Evolutionary conservation across 148 eudicot genomes (phyloP), one percentile per base, ranked within the genome.

Genomic region (Silene conica): DNA sequence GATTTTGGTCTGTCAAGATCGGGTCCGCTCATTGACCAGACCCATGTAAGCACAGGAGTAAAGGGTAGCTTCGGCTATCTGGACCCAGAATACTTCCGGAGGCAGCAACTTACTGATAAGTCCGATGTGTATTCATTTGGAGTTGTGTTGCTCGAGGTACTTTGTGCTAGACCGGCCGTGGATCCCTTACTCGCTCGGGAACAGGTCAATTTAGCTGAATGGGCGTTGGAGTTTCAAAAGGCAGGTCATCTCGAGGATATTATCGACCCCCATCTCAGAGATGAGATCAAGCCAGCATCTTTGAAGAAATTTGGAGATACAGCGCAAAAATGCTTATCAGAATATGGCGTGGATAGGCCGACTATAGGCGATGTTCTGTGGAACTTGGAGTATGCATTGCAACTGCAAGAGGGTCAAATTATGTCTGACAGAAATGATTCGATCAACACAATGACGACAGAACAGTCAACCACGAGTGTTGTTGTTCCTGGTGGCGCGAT

Each of bases 31-130:
- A 79, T 94, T 4, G 76, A 92, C 63, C 93, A 94, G 88, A 89
- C 97, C 28, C 98, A 94, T 72, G 98, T 94, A 45, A 94, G 98
- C 87, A 94, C 98, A 0, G 98, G 98, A 3, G 98, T 94, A 52
- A 94, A 94, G 79, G 98, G 98, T 43, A 94, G 98, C 69, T 94
- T 94, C 56, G 98, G 98, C 22, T 94, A 94, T 73, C 85, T 94
- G 25, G 98, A 94, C 77, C 98, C 98, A 0, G 98, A 94, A 61
- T 94, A 94, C 76, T 94, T 94, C 68, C 74, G 98, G 43, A 85
- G 98, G 72, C 97, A 88, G 67, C 98, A 94, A 34, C 92, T 94
- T 1, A 94, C 98, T 0, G 97, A 91, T 50, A 93, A 93, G 74
- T 93, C 98, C 0, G 98, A 93, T 55, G 97, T 93, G 5, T 94